phyloP scores from a whole-genome alignment of 768 basidiomycete genomes.

The Termitomyces sp. region DNA sequence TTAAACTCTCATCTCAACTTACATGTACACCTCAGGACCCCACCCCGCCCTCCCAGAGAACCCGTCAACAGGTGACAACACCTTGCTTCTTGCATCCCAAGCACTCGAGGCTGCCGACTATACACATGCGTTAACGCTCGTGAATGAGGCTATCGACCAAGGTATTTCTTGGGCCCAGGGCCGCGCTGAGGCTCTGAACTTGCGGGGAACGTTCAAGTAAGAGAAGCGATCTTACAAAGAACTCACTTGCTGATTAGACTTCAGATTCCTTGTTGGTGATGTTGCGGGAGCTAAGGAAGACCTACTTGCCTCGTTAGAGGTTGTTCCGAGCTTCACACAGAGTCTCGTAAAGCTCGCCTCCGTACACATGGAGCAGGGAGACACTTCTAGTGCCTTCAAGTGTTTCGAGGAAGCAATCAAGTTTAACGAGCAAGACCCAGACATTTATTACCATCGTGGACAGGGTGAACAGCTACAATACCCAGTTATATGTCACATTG shows the following conservation, averaged over 20 bases:
- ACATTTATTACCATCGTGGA: constrained; percentile 98
- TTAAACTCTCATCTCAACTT: neutral
- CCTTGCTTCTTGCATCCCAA: constrained; percentile 73
- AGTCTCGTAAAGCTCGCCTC: constrained; percentile 95
- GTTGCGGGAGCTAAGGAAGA: constrained; percentile 80
- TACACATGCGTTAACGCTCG: constrained; percentile 69
- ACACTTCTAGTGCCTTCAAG: constrained; percentile 77
- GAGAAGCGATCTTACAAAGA: constrained; percentile 21
- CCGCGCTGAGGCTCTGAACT: constrained; percentile 85
- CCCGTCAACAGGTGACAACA: constrained; percentile 79
- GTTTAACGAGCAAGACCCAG: constrained; percentile 81
- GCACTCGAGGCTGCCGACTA: constrained; percentile 88
- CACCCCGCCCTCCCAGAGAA: constrained; percentile 70
- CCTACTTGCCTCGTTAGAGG: constrained; percentile 68
- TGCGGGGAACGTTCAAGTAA: constrained; percentile 95
- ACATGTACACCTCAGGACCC: constrained; percentile 40
- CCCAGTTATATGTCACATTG: neutral
- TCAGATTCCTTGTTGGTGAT: constrained; percentile 86
- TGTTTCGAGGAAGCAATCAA: constrained; percentile 89
- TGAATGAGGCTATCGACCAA: constrained; percentile 85
- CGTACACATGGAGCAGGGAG: constrained; percentile 94
- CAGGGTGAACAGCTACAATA: constrained; percentile 57
- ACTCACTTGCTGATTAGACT: neutral
- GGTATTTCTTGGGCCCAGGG: constrained; percentile 74
- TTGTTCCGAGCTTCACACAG: constrained; percentile 74